Conservation (phyloP, 2,329 filamentous ascomycete species). For the Penicillium sp. region DNA sequence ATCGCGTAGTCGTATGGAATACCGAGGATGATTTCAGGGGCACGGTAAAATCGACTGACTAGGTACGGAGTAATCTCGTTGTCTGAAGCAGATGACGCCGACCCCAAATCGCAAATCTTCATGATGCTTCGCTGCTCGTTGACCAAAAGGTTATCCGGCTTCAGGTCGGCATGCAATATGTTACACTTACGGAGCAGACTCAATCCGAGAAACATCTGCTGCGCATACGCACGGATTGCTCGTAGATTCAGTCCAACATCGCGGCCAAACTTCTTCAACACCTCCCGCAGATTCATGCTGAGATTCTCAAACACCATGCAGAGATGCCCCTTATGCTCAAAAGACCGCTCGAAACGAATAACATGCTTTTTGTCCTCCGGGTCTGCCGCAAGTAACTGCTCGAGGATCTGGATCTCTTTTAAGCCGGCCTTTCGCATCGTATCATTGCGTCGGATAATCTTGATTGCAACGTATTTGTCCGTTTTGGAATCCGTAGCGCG, state of each 20-base stretch:
- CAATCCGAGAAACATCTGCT: constrained; percentile 89
- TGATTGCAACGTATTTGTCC: constrained; percentile 81
- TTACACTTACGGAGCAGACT: constrained; percentile 86
- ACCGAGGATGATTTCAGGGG: constrained; percentile 95
- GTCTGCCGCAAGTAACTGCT: constrained; percentile 81
- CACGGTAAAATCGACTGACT: constrained; percentile 94
- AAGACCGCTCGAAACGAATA: constrained; percentile 79
- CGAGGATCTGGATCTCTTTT: constrained; percentile 89
- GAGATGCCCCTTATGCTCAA: constrained; percentile 91
- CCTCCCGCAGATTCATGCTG: constrained; percentile 84
- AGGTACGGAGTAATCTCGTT: constrained; percentile 92
- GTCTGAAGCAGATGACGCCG: constrained; percentile 87
- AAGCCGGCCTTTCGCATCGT: constrained; percentile 84
- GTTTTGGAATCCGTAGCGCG: constrained; percentile 74
- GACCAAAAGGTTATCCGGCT: constrained; percentile 95
- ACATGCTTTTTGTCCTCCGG: constrained; percentile 87
- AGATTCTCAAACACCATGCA: constrained; percentile 98
- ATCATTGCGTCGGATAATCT: constrained; percentile 96
- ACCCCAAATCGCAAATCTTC: constrained; percentile 95
- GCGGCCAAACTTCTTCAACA: constrained; percentile 92
- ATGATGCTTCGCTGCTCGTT: constrained; percentile 78
- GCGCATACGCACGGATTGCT: constrained; percentile 82
- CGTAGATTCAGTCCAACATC: constrained; percentile 87
- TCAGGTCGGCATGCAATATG: constrained; percentile 92
- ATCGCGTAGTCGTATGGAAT: constrained; percentile 92